Evolutionary conservation across 176 grass and related monocot genomes (phyloP).

Genomic region (Oryza coarctata): DNA sequence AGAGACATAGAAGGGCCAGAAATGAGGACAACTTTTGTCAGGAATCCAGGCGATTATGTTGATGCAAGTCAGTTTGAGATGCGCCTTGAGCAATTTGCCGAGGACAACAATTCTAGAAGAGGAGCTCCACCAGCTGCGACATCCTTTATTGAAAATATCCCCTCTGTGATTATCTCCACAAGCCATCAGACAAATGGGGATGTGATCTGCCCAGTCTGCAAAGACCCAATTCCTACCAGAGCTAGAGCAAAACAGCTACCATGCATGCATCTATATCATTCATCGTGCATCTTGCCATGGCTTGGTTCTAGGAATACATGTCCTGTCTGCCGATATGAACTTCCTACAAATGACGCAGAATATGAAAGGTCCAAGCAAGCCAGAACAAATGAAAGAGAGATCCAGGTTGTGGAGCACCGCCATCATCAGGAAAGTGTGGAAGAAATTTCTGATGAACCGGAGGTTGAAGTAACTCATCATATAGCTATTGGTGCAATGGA

Average conservation of each 20-base stretch:
- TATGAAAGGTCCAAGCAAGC: constrained; percentile 60
- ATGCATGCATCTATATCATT: constrained; percentile 80
- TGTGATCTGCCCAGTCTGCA: constrained; percentile 83
- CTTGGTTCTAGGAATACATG: constrained; percentile 79
- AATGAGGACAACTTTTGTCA: constrained; percentile 43
- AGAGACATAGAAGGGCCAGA: constrained; percentile 36
- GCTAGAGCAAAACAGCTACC: constrained; percentile 68
- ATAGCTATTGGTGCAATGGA: constrained; percentile 21
- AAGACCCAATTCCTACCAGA: constrained; percentile 52
- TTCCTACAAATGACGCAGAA: constrained; percentile 73
- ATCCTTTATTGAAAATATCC: constrained; percentile 50
- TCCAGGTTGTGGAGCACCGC: neutral
- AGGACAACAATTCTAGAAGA: constrained; percentile 57
- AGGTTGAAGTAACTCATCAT: constrained; percentile 31
- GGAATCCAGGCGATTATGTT: constrained; percentile 73
- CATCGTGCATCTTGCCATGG: constrained; percentile 83
- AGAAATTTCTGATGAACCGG: constrained; percentile 49
- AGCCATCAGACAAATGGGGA: constrained; percentile 50
- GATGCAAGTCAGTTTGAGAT: constrained; percentile 68
- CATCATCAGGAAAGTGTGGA: neutral
- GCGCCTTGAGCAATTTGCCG: constrained; percentile 76
- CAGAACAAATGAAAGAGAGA: constrained; percentile 30
- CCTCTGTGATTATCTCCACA: constrained; percentile 60
- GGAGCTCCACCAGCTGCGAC: constrained; percentile 72
- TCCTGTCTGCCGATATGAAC: constrained; percentile 81